Evolutionary conservation across 139 green algal species (phyloP).

Genomic region (Coelastrella sp.): DNA sequence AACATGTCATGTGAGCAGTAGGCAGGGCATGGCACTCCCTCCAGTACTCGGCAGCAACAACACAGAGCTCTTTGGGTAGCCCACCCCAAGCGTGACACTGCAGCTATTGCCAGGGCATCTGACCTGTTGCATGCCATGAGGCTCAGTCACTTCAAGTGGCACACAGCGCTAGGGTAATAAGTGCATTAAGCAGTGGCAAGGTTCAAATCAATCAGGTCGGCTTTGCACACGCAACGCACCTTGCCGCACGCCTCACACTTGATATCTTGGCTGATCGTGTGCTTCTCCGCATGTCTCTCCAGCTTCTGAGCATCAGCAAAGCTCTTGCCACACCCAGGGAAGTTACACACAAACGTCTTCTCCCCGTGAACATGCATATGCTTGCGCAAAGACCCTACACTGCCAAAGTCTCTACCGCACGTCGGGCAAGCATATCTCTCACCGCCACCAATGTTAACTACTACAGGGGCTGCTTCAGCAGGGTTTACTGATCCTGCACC

Average conservation of each 20-base stretch:
- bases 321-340: slow-evolving; percentile 34
- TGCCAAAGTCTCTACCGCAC: slow-evolving; percentile 1
- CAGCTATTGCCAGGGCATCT: too few species aligned
- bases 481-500: not conserved
- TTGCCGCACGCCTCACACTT: slow-evolving; percentile 27
- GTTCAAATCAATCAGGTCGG: too few species aligned
- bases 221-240: not conserved
- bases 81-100: too few species aligned
- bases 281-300: slow-evolving; percentile 17
- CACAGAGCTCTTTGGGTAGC: too few species aligned
- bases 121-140: too few species aligned
- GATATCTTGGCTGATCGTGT: slow-evolving; percentile 33
- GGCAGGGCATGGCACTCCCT: too few species aligned
- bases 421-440: slow-evolving; percentile 25
- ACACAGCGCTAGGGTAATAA: too few species aligned
- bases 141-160: too few species aligned
- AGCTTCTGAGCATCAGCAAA: slow-evolving; percentile 41
- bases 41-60: too few species aligned
- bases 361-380: slow-evolving; percentile 30
- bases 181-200: too few species aligned
- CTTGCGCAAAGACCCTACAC: slow-evolving; percentile 13
- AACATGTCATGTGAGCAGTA: too few species aligned
- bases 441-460: not conserved
- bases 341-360: slow-evolving; percentile 26
- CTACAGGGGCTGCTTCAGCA: slow-evolving; percentile 18